These are phyloP conservation scores for Tetrahymena thermophila DNA, from an alignment of 73 alveolate genomes.

Conservation along the genomic window DNA sequence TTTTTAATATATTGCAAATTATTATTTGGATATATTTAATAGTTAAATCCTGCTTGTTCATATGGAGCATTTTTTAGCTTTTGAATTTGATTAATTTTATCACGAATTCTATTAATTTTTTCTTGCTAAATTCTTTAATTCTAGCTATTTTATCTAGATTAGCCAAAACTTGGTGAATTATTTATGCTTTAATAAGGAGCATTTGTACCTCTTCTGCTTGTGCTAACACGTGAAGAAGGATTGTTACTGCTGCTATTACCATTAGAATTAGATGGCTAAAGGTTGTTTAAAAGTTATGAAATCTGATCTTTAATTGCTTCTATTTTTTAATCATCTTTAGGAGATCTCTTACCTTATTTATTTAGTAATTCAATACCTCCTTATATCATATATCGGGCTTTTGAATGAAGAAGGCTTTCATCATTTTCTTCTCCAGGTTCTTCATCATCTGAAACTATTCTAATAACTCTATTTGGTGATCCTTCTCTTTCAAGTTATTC, in stretches of 20 bases:
- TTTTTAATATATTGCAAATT: background rate
- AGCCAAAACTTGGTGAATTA: background rate
- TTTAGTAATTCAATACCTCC: background rate
- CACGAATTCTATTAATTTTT: background rate
- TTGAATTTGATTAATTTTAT: background rate
- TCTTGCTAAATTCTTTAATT: background rate
- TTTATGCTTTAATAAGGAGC: background rate
- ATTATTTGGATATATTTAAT: background rate
- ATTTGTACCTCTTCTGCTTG: background rate
- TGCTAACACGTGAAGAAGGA: background rate
- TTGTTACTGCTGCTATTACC: background rate
- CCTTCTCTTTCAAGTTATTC: background rate
- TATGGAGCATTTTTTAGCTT: background rate
- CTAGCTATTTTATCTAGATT: background rate
- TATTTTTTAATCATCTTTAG: background rate
- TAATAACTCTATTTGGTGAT: background rate
- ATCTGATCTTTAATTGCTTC: background rate
- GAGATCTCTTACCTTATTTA: background rate
- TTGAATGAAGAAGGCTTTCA: background rate
- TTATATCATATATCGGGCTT: background rate
- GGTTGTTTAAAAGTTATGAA: background rate
- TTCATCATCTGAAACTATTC: background rate
- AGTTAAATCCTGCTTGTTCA: background rate
- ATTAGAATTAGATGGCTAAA: background rate
- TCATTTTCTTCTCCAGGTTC: background rate